Evolutionary conservation across 441 rosid species (phyloP), one percentile per base, ranked within the genome.

Genomic region (Erodium chrysanthum): DNA sequence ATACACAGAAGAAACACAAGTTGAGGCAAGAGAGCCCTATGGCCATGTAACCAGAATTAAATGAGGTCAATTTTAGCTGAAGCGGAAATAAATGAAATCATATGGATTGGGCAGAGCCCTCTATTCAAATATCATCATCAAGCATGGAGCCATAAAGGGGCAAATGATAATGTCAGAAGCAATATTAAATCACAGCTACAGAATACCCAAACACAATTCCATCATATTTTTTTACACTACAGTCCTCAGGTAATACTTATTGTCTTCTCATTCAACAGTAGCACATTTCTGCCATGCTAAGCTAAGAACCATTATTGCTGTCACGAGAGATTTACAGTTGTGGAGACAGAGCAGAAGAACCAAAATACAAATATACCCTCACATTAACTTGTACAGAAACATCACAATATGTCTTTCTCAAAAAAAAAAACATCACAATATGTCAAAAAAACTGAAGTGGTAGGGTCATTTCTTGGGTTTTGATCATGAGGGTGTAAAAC

Each of bases 51-150:
- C 61, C 8, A 21, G 67, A 69, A 71, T 78, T 82, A 73, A 88
- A 35, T 5, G 40, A 35, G 40, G 40, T 35, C 40, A 35, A 35
- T 56, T 56, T 20, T 9, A 56, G 27, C 61, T 21, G 27, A 56
- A 56, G 9, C 21, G 4, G 68, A 68, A 72, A 79, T 82, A 73
- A 88, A 84, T 84, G 73, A 70, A 64, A 60, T 80, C 85, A 74
- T 62, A 66, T 65, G 82, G 69, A 79, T 18, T 56, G 74, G 20
- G 69, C 75, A 64, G 64, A 56, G 61, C 61, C 61, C 61, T 56
- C 61, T 21, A 27, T 20, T 56, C 61, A 56, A 56, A 18, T 72
- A 81, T 76, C 77, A 75, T 14, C 56, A 67, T 64, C 72, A 70
- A 67, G 70, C 58, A 69, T 64, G 68, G 60, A 68, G 68, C 78